phyloP scores from a whole-genome alignment of 2,329 filamentous ascomycete species.

The Aureobasidium pullulans region DNA sequence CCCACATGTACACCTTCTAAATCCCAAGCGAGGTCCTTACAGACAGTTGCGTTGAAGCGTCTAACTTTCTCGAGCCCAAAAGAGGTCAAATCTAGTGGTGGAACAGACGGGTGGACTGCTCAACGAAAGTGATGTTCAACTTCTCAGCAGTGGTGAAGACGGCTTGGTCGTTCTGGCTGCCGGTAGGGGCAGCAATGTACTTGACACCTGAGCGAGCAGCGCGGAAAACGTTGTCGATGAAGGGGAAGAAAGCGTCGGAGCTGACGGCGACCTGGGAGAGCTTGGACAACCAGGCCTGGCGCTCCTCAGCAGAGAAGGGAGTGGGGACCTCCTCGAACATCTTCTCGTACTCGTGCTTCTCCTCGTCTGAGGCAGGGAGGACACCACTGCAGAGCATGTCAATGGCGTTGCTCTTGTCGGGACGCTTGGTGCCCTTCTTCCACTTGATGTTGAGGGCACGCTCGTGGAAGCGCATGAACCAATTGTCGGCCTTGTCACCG shows the following conservation, averaged over 20 bases:
- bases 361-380: conserved; percentile 73
- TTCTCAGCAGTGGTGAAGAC: conserved; percentile 88
- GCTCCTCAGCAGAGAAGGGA: conserved; percentile 76
- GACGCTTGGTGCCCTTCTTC: conserved; percentile 94
- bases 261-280: conserved; percentile 76
- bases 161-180: conserved; percentile 75
- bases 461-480: conserved; percentile 98
- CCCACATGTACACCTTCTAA: background rate
- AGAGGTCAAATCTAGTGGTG: conserved; percentile 57
- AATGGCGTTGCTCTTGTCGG: conserved; percentile 97
- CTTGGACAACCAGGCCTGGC: conserved; percentile 76
- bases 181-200: conserved; percentile 89
- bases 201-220: conserved; percentile 82
- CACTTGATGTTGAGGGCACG: conserved; percentile 82
- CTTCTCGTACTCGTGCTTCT: conserved; percentile 78
- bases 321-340: conserved; percentile 84
- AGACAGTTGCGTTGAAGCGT: background rate
- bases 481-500: conserved; percentile 97
- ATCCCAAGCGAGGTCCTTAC: background rate
- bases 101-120: conserved; percentile 91
- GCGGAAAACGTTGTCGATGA: conserved; percentile 95
- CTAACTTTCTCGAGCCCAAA: background rate
- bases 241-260: conserved; percentile 97
- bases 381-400: conserved; percentile 89
- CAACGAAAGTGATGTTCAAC: conserved; percentile 85